phyloP scores from a whole-genome alignment of 495 filamentous ascomycete genomes.

The Articulospora tetracladia region DNA sequence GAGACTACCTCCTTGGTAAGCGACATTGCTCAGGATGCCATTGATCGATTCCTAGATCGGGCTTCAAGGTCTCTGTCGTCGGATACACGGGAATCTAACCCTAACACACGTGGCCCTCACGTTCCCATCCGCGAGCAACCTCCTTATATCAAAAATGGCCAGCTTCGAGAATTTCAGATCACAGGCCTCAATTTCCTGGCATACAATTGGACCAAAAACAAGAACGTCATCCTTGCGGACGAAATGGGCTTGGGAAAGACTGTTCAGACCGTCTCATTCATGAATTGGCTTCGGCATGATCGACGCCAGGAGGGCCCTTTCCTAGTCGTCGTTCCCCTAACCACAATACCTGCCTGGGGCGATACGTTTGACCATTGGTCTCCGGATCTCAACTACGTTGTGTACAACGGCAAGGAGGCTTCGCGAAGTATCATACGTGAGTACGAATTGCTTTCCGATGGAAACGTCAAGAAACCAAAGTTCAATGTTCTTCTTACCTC shows the following conservation, averaged over 20 bases:
- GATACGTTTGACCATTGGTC: slow-evolving; percentile 98
- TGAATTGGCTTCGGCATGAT: slow-evolving; percentile 96
- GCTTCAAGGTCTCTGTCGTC: slow-evolving; percentile 71
- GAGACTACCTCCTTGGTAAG: slow-evolving; percentile 73
- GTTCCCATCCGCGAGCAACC: slow-evolving; percentile 75
- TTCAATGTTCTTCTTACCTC: slow-evolving; percentile 96
- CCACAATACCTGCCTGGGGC: slow-evolving; percentile 95
- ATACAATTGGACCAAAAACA: slow-evolving; percentile 86
- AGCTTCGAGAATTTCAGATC: slow-evolving; percentile 91
- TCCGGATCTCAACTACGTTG: slow-evolving; percentile 93
- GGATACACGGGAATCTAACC: slow-evolving; percentile 68
- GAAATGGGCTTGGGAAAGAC: slow-evolving; percentile 99
- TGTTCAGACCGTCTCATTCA: slow-evolving; percentile 93
- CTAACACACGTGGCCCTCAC: slow-evolving; percentile 64
- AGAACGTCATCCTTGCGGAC: slow-evolving; percentile 94
- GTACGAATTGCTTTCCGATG: slow-evolving; percentile 81
- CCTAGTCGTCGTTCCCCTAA: slow-evolving; percentile 90
- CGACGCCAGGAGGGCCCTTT: slow-evolving; percentile 89
- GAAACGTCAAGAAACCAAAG: slow-evolving; percentile 77
- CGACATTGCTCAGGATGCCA: slow-evolving; percentile 73
- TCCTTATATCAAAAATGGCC: slow-evolving; percentile 76
- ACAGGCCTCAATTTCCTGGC: slow-evolving; percentile 91
- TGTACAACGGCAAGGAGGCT: slow-evolving; percentile 85
- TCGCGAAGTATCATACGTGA: slow-evolving; percentile 80
- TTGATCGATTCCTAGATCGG: slow-evolving; percentile 86